Conservation (phyloP, 2,329 filamentous ascomycete species). For the Colletotrichum destructivum region DNA sequence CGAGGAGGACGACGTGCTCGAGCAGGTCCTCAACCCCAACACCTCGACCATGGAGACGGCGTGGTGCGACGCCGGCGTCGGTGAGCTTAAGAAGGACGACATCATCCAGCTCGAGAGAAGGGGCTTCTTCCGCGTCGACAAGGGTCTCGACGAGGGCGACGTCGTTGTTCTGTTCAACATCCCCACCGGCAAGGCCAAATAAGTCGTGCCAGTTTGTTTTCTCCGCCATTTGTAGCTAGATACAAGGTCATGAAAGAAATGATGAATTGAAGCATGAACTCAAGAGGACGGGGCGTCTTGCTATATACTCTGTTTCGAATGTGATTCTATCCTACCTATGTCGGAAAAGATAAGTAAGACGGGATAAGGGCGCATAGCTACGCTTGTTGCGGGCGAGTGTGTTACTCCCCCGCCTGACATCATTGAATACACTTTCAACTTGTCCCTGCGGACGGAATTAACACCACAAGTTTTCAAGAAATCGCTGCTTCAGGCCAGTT, state of each 20-base stretch:
- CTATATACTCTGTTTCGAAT: too few relatives aligned
- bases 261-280: constrained; percentile 24
- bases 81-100: constrained; percentile 84
- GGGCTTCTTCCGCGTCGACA: constrained; percentile 92
- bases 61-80: constrained; percentile 85
- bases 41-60: constrained; percentile 84
- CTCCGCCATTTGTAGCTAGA: constrained; percentile 11
- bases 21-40: constrained; percentile 84
- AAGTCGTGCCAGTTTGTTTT: constrained; percentile 39
- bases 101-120: constrained; percentile 97
- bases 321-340: too few relatives aligned
- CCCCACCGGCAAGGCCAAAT: constrained; percentile 69
- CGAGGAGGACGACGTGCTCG: constrained; percentile 87
- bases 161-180: constrained; percentile 71
- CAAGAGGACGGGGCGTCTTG: neutral
- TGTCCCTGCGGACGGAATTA: too few relatives aligned
- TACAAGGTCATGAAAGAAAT: constrained; percentile 29
- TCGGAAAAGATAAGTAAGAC: too few relatives aligned
- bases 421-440: too few relatives aligned
- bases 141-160: constrained; percentile 65
- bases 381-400: too few relatives aligned
- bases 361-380: too few relatives aligned
- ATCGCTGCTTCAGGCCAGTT: neutral
- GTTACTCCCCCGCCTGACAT: too few relatives aligned
- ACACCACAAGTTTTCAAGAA: too few relatives aligned